These are phyloP conservation scores for Xylaria polymorpha DNA, from an alignment of 2,329 filamentous ascomycete species.

Conservation along the genomic window DNA sequence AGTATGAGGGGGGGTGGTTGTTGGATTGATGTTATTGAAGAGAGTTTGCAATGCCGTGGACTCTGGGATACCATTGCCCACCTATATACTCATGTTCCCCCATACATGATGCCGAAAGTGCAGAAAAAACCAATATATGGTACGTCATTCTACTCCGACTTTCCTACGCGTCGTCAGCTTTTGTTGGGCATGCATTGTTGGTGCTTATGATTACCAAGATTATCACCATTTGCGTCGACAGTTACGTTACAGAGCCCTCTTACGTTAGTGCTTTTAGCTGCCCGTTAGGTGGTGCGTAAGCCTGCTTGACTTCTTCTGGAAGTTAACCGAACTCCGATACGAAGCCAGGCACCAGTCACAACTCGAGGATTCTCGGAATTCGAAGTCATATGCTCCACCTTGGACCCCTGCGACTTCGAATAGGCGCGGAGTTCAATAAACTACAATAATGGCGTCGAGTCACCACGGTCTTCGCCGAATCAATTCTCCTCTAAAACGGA, in stretches of 20 bases:
- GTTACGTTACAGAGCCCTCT: constrained; percentile 18
- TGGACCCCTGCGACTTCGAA: constrained; percentile 12
- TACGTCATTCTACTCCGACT: constrained; percentile 13
- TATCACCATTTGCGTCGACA: constrained; percentile 25
- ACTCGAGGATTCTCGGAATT: constrained; percentile 38
- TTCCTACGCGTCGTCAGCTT: constrained; percentile 30
- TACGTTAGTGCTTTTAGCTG: constrained; percentile 7
- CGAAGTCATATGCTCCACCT: constrained; percentile 23
- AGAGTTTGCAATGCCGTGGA: constrained; percentile 9
- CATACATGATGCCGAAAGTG: not conserved
- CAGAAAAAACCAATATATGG: not conserved
- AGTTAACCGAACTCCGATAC: constrained; percentile 41
- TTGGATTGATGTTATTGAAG: constrained; percentile 1
- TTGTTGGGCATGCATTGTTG: constrained; percentile 25
- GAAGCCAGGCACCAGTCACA: constrained; percentile 36
- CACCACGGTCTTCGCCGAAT: constrained; percentile 17
- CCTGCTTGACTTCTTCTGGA: constrained; percentile 25
- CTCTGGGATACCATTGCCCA: not conserved
- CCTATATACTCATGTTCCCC: constrained; percentile 21
- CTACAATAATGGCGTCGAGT: constrained; percentile 36
- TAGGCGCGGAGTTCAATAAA: constrained; percentile 30
- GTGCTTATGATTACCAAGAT: constrained; percentile 22
- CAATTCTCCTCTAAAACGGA: constrained; percentile 31
- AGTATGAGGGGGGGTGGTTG: constrained; percentile 8
- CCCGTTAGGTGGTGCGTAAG: not conserved